A percentile compares a stretch with the other conserved stretches of the same genome.
phyloP scores from a whole-genome alignment of 2,329 filamentous ascomycete genomes.

The Kalaharituber pfeilii region DNA sequence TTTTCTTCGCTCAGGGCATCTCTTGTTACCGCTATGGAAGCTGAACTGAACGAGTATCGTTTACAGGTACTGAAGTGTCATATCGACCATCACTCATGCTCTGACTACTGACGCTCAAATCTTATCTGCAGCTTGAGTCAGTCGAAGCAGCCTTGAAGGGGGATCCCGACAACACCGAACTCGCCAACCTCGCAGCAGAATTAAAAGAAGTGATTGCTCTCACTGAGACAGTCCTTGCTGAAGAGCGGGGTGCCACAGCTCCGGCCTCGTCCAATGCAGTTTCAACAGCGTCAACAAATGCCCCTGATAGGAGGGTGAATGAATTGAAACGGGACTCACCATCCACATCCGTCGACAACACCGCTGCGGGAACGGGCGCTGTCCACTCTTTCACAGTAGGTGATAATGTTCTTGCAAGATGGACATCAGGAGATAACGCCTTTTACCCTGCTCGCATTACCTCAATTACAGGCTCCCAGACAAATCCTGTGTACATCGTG shows the following conservation, averaged over 20 bases:
- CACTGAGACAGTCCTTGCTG: conserved; percentile 62
- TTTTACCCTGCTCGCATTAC: conserved; percentile 90
- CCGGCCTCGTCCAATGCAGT: conserved; percentile 29
- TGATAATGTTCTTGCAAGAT: conserved; percentile 78
- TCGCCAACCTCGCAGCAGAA: conserved; percentile 60
- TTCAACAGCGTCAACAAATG: conserved; percentile 25
- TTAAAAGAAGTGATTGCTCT: conserved; percentile 65
- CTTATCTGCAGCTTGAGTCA: conserved; percentile 54
- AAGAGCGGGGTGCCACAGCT: conserved; percentile 45
- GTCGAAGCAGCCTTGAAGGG: conserved; percentile 58
- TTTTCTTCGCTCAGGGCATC: no score
- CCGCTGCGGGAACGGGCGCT: conserved; percentile 27
- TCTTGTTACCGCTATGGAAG: conserved; percentile 25
- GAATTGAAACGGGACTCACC: conserved; percentile 50
- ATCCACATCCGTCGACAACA: conserved; percentile 26
- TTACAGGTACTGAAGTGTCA: conserved; percentile 39
- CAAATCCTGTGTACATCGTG: conserved; percentile 80
- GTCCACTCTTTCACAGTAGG: conserved; percentile 46
- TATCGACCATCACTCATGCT: no score
- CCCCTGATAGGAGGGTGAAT: conserved; percentile 38
- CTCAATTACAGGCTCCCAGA: conserved; percentile 81
- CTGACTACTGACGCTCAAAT: no score
- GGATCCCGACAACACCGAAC: conserved; percentile 63
- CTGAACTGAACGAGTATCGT: conserved; percentile 42
- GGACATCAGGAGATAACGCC: conserved; percentile 69